Conservation (phyloP, 1,284 basidiomycete genomes). For the Rhodotorula sp. region DNA sequence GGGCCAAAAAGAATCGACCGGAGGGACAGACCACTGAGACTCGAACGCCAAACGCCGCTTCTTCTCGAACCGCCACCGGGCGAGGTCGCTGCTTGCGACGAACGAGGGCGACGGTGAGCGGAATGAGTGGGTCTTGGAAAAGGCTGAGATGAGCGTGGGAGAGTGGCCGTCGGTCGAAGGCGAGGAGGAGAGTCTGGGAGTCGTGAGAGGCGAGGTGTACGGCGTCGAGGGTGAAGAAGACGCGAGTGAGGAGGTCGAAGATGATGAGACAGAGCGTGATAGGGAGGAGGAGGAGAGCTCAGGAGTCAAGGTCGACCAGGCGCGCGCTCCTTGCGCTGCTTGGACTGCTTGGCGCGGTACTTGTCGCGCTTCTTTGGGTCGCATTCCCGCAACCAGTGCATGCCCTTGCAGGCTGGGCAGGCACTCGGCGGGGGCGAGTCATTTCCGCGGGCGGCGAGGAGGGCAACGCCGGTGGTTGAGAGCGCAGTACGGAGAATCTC, state of each 20-base stretch:
- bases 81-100: too few relatives aligned
- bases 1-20: too few relatives aligned
- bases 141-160: neutral
- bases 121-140: neutral
- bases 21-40: too few relatives aligned
- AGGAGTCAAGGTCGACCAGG: slow-evolving; percentile 2
- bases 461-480: neutral
- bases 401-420: too few relatives aligned
- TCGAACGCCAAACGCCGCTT: too few relatives aligned
- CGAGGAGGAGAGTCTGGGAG: neutral
- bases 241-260: slow-evolving; percentile 4
- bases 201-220: slow-evolving; percentile 3
- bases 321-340: too few relatives aligned
- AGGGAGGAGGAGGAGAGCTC: slow-evolving; percentile 4
- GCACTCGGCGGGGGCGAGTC: too few relatives aligned
- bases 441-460: too few relatives aligned
- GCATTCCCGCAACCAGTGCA: too few relatives aligned
- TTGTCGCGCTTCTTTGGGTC: too few relatives aligned
- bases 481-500: slow-evolving; percentile 7
- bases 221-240: slow-evolving; percentile 6
- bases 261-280: slow-evolving; percentile 9
- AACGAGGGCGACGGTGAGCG: neutral
- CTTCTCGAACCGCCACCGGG: neutral
- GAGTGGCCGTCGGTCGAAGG: neutral
- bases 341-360: too few relatives aligned